Evolutionary conservation across 2,329 filamentous ascomycete genomes (phyloP).

Genomic region (Alternaria triticimaculans): DNA sequence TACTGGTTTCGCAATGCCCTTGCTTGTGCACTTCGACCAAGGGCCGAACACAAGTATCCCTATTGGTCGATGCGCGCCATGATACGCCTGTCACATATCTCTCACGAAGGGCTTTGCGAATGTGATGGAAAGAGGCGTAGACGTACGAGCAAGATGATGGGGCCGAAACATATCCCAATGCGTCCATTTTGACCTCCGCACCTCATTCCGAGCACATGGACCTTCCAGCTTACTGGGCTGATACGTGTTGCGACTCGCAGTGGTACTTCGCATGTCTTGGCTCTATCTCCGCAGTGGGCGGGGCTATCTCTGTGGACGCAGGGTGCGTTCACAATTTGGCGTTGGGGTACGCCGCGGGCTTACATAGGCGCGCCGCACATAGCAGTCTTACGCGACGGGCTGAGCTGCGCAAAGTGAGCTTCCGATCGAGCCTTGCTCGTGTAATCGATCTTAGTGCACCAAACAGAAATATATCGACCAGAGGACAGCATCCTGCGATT

Average conservation of each 20-base stretch:
- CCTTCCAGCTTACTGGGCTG: background rate
- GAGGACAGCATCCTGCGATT: background rate
- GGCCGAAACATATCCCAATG: background rate
- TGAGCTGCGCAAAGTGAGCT: background rate
- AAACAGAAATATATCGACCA: background rate
- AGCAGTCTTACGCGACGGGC: background rate
- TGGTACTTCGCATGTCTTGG: background rate
- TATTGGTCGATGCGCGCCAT: background rate
- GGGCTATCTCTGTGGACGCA: background rate
- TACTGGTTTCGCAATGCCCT: background rate
- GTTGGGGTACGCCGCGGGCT: slow-evolving; percentile 11
- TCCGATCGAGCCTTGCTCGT: background rate
- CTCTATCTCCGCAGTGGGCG: background rate
- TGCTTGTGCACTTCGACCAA: background rate
- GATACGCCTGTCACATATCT: background rate
- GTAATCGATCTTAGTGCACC: background rate
- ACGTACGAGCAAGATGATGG: background rate
- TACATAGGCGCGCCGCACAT: background rate
- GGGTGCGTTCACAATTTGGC: background rate
- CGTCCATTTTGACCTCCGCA: background rate
- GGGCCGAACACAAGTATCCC: background rate
- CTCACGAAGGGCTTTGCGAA: background rate
- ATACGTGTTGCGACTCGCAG: background rate
- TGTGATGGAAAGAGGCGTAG: background rate
- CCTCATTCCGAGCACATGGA: background rate